Percentiles rank a stretch among this genome's conserved stretches.
Conservation (phyloP, 164 flowering plant genomes). For the Aristolochia fimbriata region DNA sequence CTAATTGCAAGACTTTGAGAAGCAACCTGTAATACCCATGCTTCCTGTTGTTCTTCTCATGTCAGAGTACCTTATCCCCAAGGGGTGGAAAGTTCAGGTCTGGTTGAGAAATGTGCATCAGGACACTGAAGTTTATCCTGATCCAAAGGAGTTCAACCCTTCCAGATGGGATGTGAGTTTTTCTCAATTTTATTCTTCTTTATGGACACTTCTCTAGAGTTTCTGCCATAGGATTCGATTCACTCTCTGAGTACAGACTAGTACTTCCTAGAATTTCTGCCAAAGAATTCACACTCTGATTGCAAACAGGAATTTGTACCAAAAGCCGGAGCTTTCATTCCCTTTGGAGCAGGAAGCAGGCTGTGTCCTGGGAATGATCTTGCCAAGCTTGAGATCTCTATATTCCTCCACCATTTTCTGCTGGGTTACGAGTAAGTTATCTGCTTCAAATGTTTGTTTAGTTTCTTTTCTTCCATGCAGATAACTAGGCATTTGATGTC, state of each 20-base stretch:
- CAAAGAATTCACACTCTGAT: neutral
- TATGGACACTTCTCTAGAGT: neutral
- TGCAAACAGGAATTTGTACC: conserved; percentile 34
- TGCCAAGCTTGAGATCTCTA: conserved; percentile 71
- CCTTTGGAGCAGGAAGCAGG: conserved; percentile 79
- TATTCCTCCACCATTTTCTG: conserved; percentile 80
- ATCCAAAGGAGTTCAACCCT: conserved; percentile 66
- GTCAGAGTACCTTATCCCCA: conserved; percentile 38
- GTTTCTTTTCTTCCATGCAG: neutral
- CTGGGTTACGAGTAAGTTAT: conserved; percentile 51
- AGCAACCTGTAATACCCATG: too few relatives aligned
- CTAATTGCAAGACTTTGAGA: too few relatives aligned
- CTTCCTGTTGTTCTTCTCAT: neutral
- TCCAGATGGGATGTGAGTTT: conserved; percentile 89
- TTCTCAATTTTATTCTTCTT: neutral
- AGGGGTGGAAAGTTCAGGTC: conserved; percentile 71
- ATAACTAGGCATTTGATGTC: neutral
- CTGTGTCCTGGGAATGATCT: conserved; percentile 95
- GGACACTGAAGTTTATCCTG: conserved; percentile 57
- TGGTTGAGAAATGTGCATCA: conserved; percentile 80
- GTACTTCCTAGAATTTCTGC: neutral
- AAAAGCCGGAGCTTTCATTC: conserved; percentile 61
- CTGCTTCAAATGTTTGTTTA: neutral
- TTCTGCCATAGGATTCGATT: neutral
- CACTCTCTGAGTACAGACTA: neutral